phyloP scores from a whole-genome alignment of 345 rosid species.

The Populus alba region DNA sequence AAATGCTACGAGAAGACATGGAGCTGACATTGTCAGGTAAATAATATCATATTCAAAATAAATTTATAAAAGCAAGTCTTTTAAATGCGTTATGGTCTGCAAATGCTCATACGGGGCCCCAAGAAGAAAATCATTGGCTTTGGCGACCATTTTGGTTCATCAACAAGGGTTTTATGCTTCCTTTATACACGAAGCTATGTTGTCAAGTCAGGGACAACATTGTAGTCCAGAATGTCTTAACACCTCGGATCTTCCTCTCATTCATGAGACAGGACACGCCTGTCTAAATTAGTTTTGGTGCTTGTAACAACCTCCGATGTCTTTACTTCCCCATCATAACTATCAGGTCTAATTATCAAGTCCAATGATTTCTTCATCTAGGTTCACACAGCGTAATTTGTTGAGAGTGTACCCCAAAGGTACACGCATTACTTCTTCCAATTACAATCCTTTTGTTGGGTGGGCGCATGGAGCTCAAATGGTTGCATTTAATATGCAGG shows the following conservation, averaged over 20 bases:
- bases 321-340: not conserved
- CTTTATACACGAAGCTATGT: not conserved
- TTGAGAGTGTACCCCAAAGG: constrained; percentile 27
- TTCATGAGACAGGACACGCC: not conserved
- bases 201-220: not conserved
- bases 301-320: not conserved
- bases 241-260: not conserved
- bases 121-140: not conserved
- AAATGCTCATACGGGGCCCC: not conserved
- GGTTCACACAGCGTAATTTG: constrained; percentile 27
- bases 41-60: not conserved
- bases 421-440: constrained; percentile 22
- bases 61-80: not conserved
- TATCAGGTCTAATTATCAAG: not conserved
- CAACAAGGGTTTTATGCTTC: not conserved
- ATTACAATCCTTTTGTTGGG: constrained; percentile 24
- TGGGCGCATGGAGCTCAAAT: constrained; percentile 34
- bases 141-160: not conserved
- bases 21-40: constrained; percentile 21
- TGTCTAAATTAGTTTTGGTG: not conserved
- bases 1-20: constrained; percentile 16
- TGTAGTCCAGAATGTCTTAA: not conserved
- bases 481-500: constrained; percentile 40
- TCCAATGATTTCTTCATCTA: not conserved
- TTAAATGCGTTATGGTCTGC: too few relatives aligned